A percentile compares a stretch with the other conserved stretches of the same genome.
Conservation (phyloP, 192 early-diverging fungal species). For the Coemansia furcata region DNA sequence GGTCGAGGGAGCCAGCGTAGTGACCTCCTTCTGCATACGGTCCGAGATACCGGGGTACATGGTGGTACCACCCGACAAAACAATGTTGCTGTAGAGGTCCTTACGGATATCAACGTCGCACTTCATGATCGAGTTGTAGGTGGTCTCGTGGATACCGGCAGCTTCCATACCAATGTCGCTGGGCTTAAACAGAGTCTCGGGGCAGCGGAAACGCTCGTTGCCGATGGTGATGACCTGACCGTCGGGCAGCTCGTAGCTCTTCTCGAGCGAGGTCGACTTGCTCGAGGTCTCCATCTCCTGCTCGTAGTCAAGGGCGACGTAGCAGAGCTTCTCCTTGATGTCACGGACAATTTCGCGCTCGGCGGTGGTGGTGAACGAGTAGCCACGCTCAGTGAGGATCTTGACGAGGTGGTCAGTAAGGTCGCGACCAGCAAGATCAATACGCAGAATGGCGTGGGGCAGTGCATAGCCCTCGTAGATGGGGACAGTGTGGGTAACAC, state of each 20-base stretch:
- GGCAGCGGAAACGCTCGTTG: conserved; percentile 96
- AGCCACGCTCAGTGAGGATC: conserved; percentile 93
- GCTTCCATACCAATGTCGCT: conserved; percentile 87
- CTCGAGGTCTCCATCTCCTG: conserved; percentile 96
- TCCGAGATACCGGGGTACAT: conserved; percentile 98
- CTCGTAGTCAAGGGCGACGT: conserved; percentile 96
- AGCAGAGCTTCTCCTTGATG: conserved; percentile 99
- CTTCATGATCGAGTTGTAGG: conserved; percentile 97
- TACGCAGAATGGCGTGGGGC: conserved; percentile 93
- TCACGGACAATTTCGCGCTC: conserved; percentile 98
- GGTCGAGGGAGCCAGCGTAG: conserved; percentile 88
- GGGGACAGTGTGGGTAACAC: conserved; percentile 96
- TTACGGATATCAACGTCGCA: conserved; percentile 96
- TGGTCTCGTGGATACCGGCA: conserved; percentile 94
- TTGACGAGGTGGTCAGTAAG: conserved; percentile 93
- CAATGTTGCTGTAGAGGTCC: conserved; percentile 95
- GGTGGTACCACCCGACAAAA: conserved; percentile 94
- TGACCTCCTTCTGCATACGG: conserved; percentile 98
- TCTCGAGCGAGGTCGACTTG: conserved; percentile 89
- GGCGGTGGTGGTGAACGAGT: conserved; percentile 92
- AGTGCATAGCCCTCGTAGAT: conserved; percentile 98
- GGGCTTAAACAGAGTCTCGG: conserved; percentile 98
- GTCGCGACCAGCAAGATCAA: conserved; percentile 96
- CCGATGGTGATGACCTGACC: conserved; percentile 98
- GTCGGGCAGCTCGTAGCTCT: conserved; percentile 98